Conservation (phyloP, 2,329 filamentous ascomycete genomes). For the Phyllosticta paracitricarpa region DNA sequence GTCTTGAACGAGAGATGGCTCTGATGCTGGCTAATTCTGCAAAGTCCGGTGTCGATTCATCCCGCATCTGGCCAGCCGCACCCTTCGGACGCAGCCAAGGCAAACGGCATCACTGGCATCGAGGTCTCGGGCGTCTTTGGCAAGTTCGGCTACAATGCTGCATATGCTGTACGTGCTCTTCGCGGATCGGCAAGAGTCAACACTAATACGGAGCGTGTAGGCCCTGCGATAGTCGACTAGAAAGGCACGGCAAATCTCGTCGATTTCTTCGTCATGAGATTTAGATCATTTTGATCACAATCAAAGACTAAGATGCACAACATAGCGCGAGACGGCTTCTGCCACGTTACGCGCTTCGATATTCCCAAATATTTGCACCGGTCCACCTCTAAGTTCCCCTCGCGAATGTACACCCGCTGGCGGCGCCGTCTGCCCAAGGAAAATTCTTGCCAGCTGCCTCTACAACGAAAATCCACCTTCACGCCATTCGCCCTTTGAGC, state of each 20-base stretch:
- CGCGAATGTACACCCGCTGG: not conserved
- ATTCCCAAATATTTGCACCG: not conserved
- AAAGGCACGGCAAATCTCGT: not conserved
- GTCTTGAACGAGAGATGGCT: constrained; percentile 7
- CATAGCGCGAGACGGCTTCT: not conserved
- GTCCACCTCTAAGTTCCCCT: not conserved
- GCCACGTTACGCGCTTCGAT: not conserved
- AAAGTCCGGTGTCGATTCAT: not conserved
- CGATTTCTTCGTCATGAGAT: not conserved
- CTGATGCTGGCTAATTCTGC: not conserved
- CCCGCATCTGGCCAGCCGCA: not conserved
- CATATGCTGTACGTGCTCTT: not conserved
- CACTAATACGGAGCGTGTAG: not conserved
- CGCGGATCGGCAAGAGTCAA: not conserved
- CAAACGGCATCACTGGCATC: not conserved
- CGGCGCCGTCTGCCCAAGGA: too few species aligned
- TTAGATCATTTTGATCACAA: not conserved
- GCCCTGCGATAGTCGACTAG: not conserved
- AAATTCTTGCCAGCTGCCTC: too few species aligned
- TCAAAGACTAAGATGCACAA: not conserved
- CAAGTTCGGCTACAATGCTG: not conserved
- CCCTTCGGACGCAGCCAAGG: not conserved
- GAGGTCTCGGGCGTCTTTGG: constrained; percentile 4
- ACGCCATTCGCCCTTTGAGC: too few species aligned
- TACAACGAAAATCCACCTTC: too few species aligned